Conservation (phyloP, 2,329 filamentous ascomycete genomes). For the Beauveria caledonica region DNA sequence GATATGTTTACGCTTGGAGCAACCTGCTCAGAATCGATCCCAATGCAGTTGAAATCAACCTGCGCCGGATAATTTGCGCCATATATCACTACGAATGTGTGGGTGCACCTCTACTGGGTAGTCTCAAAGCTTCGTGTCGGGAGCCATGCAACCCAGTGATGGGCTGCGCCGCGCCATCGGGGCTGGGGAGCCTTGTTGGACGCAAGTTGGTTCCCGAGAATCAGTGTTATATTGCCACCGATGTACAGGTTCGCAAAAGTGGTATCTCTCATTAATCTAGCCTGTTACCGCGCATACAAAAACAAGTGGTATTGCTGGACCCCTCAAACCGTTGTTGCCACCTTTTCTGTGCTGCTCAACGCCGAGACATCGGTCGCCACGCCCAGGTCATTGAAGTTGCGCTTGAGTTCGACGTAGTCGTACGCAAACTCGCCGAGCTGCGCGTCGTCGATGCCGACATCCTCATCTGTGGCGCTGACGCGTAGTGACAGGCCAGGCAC, state of each 20-base stretch:
- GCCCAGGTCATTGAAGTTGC: slow-evolving; percentile 47
- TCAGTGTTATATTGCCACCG: too few species aligned
- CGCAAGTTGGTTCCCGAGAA: too few species aligned
- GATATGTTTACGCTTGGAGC: not conserved
- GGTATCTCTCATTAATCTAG: not conserved
- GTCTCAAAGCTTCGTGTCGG: too few species aligned
- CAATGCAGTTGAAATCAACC: not conserved
- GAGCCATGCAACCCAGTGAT: too few species aligned
- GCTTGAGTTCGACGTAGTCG: slow-evolving; percentile 66
- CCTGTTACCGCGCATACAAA: not conserved
- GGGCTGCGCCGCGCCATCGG: too few species aligned
- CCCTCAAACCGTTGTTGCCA: not conserved
- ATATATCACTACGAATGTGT: too few species aligned
- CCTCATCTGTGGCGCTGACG: slow-evolving; percentile 57
- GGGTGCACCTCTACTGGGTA: too few species aligned
- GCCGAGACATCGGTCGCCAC: slow-evolving; percentile 4
- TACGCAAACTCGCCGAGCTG: slow-evolving; percentile 79
- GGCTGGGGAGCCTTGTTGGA: too few species aligned
- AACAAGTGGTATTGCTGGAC: not conserved
- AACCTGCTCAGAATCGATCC: not conserved
- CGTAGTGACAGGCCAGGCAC: slow-evolving; percentile 63
- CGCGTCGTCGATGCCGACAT: slow-evolving; percentile 62
- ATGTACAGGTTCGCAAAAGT: not conserved
- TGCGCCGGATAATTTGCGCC: not conserved
- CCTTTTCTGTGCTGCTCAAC: slow-evolving; percentile 24